Base-by-base conservation (phyloP, 2,329 filamentous ascomycete genomes). In the Aspergillus thermomutatus region DNA sequence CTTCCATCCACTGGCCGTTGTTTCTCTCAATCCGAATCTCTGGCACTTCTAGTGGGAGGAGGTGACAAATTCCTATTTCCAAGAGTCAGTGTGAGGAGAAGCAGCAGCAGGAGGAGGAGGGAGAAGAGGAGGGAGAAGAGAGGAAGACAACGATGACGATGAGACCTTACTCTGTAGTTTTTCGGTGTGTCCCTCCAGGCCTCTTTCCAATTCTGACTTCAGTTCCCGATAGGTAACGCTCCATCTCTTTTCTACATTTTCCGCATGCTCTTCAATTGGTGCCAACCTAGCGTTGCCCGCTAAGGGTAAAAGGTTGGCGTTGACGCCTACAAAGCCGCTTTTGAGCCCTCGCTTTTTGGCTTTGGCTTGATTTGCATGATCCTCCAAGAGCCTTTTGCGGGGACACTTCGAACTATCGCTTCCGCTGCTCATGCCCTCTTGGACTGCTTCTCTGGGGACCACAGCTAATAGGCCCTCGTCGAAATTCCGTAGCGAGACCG, bases 291-390 rank as follows among this genome's bases (percentile, higher is more conserved):
- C 53, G 10, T 62, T 63, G 43, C 23, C 43, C 27, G 56, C 21
- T 21, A 70, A 17, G 3, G 65, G 66, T 23, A 65, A 26, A 7
- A 63, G 21, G 40, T 70, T 68, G 3, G 64, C 60, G 23, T 63
- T 64, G 1, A 17, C 14, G 21, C 48, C 19, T 7, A 6, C 3
- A 8, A 1, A 14, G 28, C n/a, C 21, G 31, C 3, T 17, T 14
- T 41, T 48, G 47, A n/a, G 10, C 6, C 0, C 19, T 28, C 28
- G 50, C 26, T 14, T 8, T 2, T 27, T 5, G 17, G n/a, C 17
- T 21, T 28, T 2, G n/a, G 4, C 21, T 41, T 55, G 9, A 27
- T 21, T 37, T n/a, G 23, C 48, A 51, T 55, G 6, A 17, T 10
- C 25, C 23, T 25, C 40, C 28, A 26, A 14, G 21, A 19, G n/a